phyloP scores from a whole-genome alignment of 2,329 filamentous ascomycete species.

The Phialemoniopsis sp. region DNA sequence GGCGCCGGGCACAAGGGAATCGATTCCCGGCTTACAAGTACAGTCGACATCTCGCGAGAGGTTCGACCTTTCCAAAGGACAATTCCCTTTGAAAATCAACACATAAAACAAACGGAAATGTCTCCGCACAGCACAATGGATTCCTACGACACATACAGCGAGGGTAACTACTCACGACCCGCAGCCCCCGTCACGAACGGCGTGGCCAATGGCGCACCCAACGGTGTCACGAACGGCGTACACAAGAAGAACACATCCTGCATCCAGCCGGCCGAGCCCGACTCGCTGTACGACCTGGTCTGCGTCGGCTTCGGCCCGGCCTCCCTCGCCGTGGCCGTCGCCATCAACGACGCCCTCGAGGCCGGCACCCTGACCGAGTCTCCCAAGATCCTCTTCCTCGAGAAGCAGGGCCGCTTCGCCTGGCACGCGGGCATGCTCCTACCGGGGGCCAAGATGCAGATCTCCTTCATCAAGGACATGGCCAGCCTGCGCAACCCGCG shows the following conservation, averaged over 20 bases:
- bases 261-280: constrained; percentile 19
- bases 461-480: constrained; percentile 95
- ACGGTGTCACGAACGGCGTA: background rate
- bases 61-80: background rate
- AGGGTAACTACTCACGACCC: background rate
- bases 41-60: background rate
- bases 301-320: constrained; percentile 93
- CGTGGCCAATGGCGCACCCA: background rate
- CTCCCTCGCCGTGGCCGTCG: constrained; percentile 83
- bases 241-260: background rate
- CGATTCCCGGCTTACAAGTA: too few species aligned
- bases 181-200: background rate
- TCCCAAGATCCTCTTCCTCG: constrained; percentile 80
- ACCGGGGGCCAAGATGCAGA: constrained; percentile 93
- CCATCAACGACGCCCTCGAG: constrained; percentile 75
- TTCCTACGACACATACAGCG: background rate
- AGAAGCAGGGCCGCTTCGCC: constrained; percentile 77
- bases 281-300: constrained; percentile 76
- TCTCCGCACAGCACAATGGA: background rate
- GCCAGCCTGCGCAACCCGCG: constrained; percentile 83
- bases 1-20: too few species aligned
- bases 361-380: constrained; percentile 36
- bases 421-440: constrained; percentile 97
- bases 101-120: background rate
- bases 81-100: background rate